phyloP scores from a whole-genome alignment of 306 rosid species.

The Alnus rubra region DNA sequence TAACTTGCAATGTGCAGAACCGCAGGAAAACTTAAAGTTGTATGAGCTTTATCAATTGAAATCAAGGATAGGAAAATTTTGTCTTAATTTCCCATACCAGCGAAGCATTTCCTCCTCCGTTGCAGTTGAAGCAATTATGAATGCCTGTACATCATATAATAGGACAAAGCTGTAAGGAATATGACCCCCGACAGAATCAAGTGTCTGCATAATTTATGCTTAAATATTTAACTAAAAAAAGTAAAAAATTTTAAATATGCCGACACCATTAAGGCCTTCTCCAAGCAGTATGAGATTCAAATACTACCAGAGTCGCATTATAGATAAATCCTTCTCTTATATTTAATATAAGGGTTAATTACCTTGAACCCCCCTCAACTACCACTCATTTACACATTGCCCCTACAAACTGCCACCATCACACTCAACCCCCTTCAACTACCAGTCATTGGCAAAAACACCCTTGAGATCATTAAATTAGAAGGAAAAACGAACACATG shows the following conservation, averaged over 20 bases:
- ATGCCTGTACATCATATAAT: constrained; percentile 59
- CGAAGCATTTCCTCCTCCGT: constrained; percentile 94
- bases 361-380: too few species aligned
- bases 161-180: constrained; percentile 24
- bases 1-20: background rate
- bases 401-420: too few species aligned
- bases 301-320: background rate
- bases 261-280: background rate
- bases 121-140: constrained; percentile 96
- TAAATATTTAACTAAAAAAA: background rate
- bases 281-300: background rate
- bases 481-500: too few species aligned
- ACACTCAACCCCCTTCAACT: too few species aligned
- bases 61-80: background rate
- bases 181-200: background rate
- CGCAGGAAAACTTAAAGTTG: background rate
- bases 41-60: background rate
- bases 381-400: too few species aligned
- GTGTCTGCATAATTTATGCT: background rate
- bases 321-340: background rate
- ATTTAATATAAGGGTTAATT: too few species aligned
- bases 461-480: too few species aligned
- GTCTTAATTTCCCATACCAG: constrained; percentile 47
- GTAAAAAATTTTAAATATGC: background rate
- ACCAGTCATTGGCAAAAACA: too few species aligned